Evolutionary conservation across 2,329 filamentous ascomycete genomes (phyloP), one percentile per base, ranked within the genome.

Genomic region (Ascochyta koolunga): DNA sequence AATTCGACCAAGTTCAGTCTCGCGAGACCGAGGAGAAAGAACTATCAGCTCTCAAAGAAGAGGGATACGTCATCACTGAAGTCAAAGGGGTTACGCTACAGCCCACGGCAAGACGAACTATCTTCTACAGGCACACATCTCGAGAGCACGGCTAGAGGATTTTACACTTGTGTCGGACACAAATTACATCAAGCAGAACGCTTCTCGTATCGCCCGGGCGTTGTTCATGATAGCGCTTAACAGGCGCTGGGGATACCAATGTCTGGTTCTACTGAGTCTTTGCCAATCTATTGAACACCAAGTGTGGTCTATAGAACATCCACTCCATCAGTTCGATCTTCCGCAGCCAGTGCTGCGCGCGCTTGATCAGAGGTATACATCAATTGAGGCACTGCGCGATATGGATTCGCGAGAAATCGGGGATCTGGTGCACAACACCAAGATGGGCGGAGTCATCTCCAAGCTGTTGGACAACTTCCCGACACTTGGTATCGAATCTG

Each of bases 201-300:
- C 95, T 10, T 91, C 92, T 1, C 88, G 95, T 74, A 99, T 99
- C 53, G 97, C 93, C 69, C 84, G 96, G 58, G 91, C 96, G 2
- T 78, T 99, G 15, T 99, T 99, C 76, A 96, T 98, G 91, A 93
- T 99, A 66, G 93, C 95, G 1, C 80, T 99, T 45, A 98, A 98
- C 74, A 84, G 95, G 54, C 86, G 91, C 62, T 99, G 95, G 95
- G 95, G 96, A 0, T 89, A 96, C 65, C 92, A 98, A 74, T 99
- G 96, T 62, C 82, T 96, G 33, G 92, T 98, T 1, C 79, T 99
- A 27, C 79, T 99, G 37, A 96, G 91, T 0, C 81, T 99, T 60
- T 96, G 93, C 75, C 98, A 98, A 77, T 96, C 95, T 0, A 97
- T 99, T 50, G 96, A 99, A 76, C 96, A 92, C 76, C 88, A 92